Conservation (phyloP, 164 flowering plant genomes). For the Stephania japonica region DNA sequence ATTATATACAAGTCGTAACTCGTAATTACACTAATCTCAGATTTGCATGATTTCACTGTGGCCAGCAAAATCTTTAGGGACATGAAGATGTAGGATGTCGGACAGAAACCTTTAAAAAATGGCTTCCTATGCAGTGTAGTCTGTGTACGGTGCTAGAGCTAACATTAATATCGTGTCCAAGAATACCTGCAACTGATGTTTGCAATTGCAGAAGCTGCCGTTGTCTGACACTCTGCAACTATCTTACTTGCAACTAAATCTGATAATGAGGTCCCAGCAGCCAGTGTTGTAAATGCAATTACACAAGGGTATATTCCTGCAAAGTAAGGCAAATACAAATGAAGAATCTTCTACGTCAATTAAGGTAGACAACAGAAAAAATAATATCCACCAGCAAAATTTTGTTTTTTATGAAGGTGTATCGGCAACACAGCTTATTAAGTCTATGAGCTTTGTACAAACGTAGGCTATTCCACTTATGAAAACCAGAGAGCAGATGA, state of each 20-base stretch:
- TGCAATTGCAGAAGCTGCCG: constrained; percentile 96
- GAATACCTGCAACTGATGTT: constrained; percentile 91
- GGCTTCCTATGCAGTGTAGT: too few species aligned
- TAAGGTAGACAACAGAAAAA: not conserved
- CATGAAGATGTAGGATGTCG: too few species aligned
- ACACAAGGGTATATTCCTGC: constrained; percentile 86
- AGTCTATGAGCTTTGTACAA: constrained; percentile 68
- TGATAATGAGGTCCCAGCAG: constrained; percentile 93
- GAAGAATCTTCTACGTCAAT: not conserved
- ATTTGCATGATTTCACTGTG: too few species aligned
- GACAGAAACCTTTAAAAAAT: too few species aligned
- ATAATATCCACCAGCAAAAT: not conserved
- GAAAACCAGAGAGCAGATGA: constrained; percentile 72
- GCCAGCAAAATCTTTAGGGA: too few species aligned
- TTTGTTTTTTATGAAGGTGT: constrained; percentile 1
- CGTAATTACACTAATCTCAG: too few species aligned
- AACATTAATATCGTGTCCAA: too few species aligned
- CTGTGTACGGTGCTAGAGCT: too few species aligned
- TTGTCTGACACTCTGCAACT: constrained; percentile 88
- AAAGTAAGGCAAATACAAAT: not conserved
- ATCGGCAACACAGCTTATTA: constrained; percentile 95
- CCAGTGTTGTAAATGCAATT: constrained; percentile 89
- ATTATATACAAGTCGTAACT: too few species aligned
- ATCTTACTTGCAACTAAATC: constrained; percentile 95
- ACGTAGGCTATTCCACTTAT: constrained; percentile 78